Evolutionary conservation across 768 basidiomycete genomes (phyloP), one percentile per base, ranked within the genome.

Genomic region (Suillus alpinus): DNA sequence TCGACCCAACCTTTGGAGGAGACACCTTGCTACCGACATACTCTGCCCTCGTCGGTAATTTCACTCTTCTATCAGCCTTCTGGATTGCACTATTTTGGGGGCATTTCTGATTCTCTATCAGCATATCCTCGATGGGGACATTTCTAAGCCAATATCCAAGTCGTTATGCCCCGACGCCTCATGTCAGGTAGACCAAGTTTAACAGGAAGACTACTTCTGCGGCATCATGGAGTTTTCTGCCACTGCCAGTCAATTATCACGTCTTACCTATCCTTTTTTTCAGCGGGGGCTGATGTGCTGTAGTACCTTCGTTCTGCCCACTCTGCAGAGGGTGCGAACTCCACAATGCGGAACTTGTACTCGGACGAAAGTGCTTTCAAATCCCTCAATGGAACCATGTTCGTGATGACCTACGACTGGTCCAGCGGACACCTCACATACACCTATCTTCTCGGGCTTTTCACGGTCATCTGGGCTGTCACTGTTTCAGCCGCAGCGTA

Each of bases 161-260:
- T 3, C 26, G 3, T 3, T 26, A 26, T 26, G 26, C 26, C 26
- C 26, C 26, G 26, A 26, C 26, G 26, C 26, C 26, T 26, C 26
- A 26, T 26, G 26, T 3, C 26, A 26, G 26, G 26, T 26, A 26
- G 26, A 26, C 26, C 26, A 26, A 23, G 44, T 13, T 13, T 6
- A 44, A 44, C 13, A 52, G 58, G 50, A 59, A 29, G 49, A 59
- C 16, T 59, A 59, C 32, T 59, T 47, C 47, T 49, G 50, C 3
- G 58, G 58, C 16, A 14, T 59, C 12, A 49, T 59, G 20, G 58
- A 59, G 49, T 59, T 59, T 40, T 50, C 58, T 52, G 58, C 37
- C 13, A 59, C 58, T 10, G 58, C 52, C 18, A 59, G 47, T 26
- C 5, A 16, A 40, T 40, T 6, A 37, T 4, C 37, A 13, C 12